A percentile compares a stretch with the other conserved stretches of the same genome.
Evolutionary conservation across 2,329 filamentous ascomycete species (phyloP).

Genomic region (Sclerotiophoma versabilis): DNA sequence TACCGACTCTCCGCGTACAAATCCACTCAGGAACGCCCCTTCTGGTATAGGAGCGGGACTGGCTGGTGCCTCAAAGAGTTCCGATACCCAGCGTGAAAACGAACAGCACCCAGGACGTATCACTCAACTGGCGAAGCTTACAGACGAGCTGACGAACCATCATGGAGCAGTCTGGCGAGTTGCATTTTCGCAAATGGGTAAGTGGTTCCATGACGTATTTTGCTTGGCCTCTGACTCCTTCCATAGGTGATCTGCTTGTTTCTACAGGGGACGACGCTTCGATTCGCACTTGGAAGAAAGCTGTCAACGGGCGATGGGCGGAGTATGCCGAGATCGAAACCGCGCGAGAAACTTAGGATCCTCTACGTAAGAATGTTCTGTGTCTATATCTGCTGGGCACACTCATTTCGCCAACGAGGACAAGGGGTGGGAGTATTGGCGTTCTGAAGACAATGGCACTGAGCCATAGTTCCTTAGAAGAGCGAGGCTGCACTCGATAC

Average conservation of each 20-base stretch:
- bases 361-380: background rate
- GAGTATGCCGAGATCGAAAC: slow-evolving; percentile 59
- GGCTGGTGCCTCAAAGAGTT: slow-evolving; percentile 51
- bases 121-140: slow-evolving; percentile 67
- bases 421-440: background rate
- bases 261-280: slow-evolving; percentile 79
- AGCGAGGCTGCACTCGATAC: background rate
- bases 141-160: slow-evolving; percentile 72
- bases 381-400: background rate
- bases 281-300: slow-evolving; percentile 59
- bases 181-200: slow-evolving; percentile 64
- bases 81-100: slow-evolving; percentile 60
- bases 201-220: slow-evolving; percentile 9
- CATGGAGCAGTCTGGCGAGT: slow-evolving; percentile 78
- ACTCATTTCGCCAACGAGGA: background rate
- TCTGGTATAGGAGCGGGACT: slow-evolving; percentile 64
- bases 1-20: slow-evolving; percentile 32
- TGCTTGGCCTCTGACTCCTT: slow-evolving; percentile 41
- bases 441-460: background rate
- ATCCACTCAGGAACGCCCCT: slow-evolving; percentile 45
- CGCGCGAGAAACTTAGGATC: slow-evolving; percentile 35
- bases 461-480: background rate
- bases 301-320: slow-evolving; percentile 56
- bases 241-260: slow-evolving; percentile 72
- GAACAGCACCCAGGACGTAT: slow-evolving; percentile 71